Conservation (phyloP, 176 grass and related monocot species). For the Thalia dealbata region DNA sequence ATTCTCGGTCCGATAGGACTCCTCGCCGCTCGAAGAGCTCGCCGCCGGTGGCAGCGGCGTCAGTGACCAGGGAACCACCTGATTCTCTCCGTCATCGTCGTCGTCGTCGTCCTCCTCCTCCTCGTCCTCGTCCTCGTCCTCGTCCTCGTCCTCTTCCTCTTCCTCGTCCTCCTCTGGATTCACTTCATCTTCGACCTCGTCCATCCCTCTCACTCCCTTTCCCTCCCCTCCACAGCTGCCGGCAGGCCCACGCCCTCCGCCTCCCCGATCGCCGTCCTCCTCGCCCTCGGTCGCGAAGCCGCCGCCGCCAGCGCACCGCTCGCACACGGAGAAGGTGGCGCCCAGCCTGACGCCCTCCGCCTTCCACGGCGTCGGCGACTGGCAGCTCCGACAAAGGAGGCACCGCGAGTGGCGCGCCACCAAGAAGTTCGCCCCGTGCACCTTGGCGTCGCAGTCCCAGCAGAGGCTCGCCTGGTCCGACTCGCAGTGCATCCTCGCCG, state of each 20-base stretch:
- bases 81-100: constrained; percentile 20
- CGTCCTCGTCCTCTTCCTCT: neutral
- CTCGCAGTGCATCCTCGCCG: constrained; percentile 57
- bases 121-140: neutral
- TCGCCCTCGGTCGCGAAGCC: neutral
- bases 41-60: neutral
- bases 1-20: neutral
- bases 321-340: neutral
- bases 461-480: constrained; percentile 67
- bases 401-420: constrained; percentile 45
- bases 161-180: neutral
- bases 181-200: neutral
- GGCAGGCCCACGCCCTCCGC: neutral
- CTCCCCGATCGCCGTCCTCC: neutral
- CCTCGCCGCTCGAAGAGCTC: constrained; percentile 10
- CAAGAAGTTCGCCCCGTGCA: constrained; percentile 91
- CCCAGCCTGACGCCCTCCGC: constrained; percentile 21
- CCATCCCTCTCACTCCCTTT: constrained; percentile 3
- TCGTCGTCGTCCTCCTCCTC: neutral
- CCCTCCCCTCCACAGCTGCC: neutral
- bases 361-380: constrained; percentile 21
- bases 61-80: constrained; percentile 24
- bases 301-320: neutral
- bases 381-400: constrained; percentile 11
- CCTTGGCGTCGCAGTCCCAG: constrained; percentile 49